Base-by-base conservation (phyloP, 805 yeast genomes). In the Wickerhamiella kazuoi region DNA sequence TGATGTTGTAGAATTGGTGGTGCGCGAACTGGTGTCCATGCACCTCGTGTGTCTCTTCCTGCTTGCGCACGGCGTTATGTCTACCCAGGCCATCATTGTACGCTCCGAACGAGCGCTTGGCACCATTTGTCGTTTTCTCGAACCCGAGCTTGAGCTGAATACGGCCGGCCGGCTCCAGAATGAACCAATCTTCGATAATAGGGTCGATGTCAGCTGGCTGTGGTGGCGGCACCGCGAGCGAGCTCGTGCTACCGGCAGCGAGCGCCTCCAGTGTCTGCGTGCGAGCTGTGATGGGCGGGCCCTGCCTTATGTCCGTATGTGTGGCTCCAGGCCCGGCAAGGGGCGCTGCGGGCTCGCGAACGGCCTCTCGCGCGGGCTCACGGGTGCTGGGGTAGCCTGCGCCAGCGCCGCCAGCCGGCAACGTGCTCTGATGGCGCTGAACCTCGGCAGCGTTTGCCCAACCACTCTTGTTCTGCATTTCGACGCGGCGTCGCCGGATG, bases 1-100 rank as follows among this genome's bases (percentile, higher is more conserved):
- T 87, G 53, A 90, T 82, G 50, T 81, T 82, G 67, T 90, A 90
- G 19, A 50, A 44, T 55, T 84, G 94, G 50, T 82, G 87, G 57
- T 82, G 94, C 33, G 82, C 93, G 61, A 90, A 90, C 59, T 83
- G 93, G 62, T 90, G 99, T 15, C 99, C 99, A 55, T 83, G 93
- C 50, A 83, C 90, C 59, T 87, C 95, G 55, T 76, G 81, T 2
- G 90, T 82, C 36, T 60, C 64, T 52, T 76, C 82, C 49, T 86
- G 83, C 63, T 86, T 76, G 52, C 94, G 79, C 47, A 90, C 87
- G 45, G 99, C 99, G 63, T 96, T 97, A 55, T 87, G 95, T 67
- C 99, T 93, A 26, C 83, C 87, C 39, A 79, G 65, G 20, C 65
- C 71, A 30, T 56, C 48, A 3, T 55, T 46, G 31, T 43, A 41